Evolutionary conservation across 805 yeast genomes (phyloP).

Genomic region (Metschnikowia sp.): DNA sequence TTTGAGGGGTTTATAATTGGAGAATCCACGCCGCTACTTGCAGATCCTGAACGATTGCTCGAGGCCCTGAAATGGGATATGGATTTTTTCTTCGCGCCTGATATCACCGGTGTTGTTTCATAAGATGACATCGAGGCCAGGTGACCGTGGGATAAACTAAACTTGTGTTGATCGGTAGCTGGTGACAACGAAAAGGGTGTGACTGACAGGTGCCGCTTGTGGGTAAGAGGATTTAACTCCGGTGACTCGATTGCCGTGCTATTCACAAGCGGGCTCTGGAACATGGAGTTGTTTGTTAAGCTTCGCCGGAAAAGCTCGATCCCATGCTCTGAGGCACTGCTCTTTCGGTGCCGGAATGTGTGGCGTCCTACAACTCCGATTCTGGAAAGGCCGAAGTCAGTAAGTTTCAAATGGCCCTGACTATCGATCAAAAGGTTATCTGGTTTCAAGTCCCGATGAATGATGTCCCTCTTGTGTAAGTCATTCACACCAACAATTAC

Average conservation of each 20-base stretch:
- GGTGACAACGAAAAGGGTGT: constrained; percentile 46
- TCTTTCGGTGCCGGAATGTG: constrained; percentile 38
- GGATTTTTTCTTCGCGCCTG: constrained; percentile 15
- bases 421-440: constrained; percentile 86
- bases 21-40: constrained; percentile 43
- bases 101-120: constrained; percentile 10
- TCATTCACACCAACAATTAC: constrained; percentile 88
- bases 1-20: constrained; percentile 49
- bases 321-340: constrained; percentile 41
- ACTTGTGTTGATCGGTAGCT: constrained; percentile 26
- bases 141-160: constrained; percentile 7
- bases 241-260: constrained; percentile 15
- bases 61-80: constrained; percentile 17
- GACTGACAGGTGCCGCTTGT: constrained; percentile 38
- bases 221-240: constrained; percentile 16
- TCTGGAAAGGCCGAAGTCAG: constrained; percentile 92
- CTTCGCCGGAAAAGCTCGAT: constrained; percentile 38
- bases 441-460: constrained; percentile 94
- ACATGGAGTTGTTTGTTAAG: constrained; percentile 11
- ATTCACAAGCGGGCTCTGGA: constrained; percentile 26
- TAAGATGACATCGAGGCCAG: constrained; percentile 13
- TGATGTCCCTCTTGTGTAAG: constrained; percentile 81
- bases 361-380: constrained; percentile 88
- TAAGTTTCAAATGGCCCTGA: constrained; percentile 84
- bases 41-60: constrained; percentile 27